These are phyloP conservation scores for Lablab purpureus DNA, from an alignment of 306 rosid genomes.

Conservation along the genomic window DNA sequence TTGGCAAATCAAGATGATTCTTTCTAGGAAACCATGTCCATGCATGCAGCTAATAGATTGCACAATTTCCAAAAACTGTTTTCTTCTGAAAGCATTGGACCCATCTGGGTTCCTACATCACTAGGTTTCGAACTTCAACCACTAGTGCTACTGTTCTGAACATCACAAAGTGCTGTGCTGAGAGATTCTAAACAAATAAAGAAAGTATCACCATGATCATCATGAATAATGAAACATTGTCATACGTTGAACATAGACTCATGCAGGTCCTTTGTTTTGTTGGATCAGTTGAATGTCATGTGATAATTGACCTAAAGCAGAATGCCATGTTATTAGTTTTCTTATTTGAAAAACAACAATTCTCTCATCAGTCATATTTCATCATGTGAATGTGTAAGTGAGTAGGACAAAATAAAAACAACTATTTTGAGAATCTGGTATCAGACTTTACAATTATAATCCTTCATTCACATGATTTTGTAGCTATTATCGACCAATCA, in stretches of 20 bases:
- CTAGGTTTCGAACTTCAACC: background rate
- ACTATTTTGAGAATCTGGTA: background rate
- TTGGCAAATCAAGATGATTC: background rate
- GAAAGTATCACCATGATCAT: background rate
- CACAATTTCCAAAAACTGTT: slow-evolving; percentile 2
- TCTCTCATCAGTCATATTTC: background rate
- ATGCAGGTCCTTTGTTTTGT: background rate
- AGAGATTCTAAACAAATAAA: background rate
- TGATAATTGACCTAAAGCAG: background rate
- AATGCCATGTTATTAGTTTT: background rate
- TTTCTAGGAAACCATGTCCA: background rate
- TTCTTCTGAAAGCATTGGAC: background rate
- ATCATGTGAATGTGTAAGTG: background rate
- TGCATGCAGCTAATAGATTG: background rate
- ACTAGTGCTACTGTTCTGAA: background rate
- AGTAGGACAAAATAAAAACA: background rate
- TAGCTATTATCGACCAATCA: background rate
- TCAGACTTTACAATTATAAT: background rate
- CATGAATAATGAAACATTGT: background rate
- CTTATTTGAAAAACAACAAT: background rate
- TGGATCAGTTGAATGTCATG: background rate
- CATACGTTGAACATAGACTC: background rate
- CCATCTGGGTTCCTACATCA: slow-evolving; percentile 21
- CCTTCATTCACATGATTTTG: background rate
- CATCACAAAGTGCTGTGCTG: background rate